These are phyloP conservation scores for Pelargonium nanum DNA, from an alignment of 345 rosid species.

Conservation along the genomic window DNA sequence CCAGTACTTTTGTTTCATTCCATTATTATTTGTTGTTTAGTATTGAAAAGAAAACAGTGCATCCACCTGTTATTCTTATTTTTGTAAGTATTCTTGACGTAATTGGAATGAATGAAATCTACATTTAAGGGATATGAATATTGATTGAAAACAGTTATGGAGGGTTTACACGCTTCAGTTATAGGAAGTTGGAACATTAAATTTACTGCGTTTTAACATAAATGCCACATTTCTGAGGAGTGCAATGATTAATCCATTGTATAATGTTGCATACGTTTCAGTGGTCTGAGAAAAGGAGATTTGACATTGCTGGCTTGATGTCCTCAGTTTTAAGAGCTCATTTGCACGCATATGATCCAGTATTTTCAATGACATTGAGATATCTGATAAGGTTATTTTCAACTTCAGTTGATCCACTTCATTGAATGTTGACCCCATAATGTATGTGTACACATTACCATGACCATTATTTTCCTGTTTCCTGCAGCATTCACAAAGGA, in stretches of 20 bases:
- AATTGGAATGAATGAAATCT: not conserved
- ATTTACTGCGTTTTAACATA: not conserved
- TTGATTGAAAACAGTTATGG: not conserved
- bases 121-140: not conserved
- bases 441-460: not conserved
- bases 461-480: not conserved
- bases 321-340: conserved; percentile 80
- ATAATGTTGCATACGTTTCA: conserved; percentile 25
- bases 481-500: conserved; percentile 69
- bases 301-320: conserved; percentile 84
- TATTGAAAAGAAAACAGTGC: too few relatives aligned
- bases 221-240: too few relatives aligned
- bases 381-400: conserved; percentile 62
- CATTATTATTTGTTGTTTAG: too few relatives aligned
- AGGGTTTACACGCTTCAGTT: not conserved
- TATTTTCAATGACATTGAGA: conserved; percentile 72
- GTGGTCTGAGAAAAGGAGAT: conserved; percentile 91
- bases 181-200: too few relatives aligned
- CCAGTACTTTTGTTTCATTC: too few relatives aligned
- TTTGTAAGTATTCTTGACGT: not conserved
- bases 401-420: conserved; percentile 1
- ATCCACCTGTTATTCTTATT: not conserved
- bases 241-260: not conserved
- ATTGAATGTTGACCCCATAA: not conserved
- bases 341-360: conserved; percentile 79